Conservation (phyloP, 2,329 filamentous ascomycete species). For the Calonectria hawksworthii region DNA sequence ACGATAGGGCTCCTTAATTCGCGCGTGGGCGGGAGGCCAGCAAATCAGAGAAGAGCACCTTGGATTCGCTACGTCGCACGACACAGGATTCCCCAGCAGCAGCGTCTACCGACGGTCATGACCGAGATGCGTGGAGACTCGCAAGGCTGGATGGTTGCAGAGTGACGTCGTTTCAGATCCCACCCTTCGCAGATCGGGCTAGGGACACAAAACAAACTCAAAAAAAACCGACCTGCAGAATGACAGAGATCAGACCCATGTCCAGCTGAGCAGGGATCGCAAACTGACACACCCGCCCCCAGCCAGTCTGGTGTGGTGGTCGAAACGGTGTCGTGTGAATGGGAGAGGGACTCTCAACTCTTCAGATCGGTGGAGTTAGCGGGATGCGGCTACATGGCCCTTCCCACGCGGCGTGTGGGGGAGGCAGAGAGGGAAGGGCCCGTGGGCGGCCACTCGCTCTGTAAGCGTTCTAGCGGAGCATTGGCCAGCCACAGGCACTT, state of each 20-base stretch:
- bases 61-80: not conserved
- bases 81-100: not conserved
- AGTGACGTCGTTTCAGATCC: constrained; percentile 12
- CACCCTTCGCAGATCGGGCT: constrained; percentile 11
- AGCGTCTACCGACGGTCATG: constrained; percentile 16
- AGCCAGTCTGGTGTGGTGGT: not conserved
- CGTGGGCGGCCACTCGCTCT: not conserved
- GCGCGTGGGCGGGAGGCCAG: constrained; percentile 16
- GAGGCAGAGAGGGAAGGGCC: not conserved
- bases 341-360: not conserved
- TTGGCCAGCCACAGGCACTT: constrained; percentile 6
- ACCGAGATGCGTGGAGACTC: constrained; percentile 11
- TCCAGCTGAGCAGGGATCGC: constrained; percentile 31
- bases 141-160: not conserved
- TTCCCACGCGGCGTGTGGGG: constrained; percentile 24
- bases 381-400: constrained; percentile 12
- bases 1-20: not conserved
- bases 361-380: constrained; percentile 6
- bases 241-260: constrained; percentile 8
- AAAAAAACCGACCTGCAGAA: constrained; percentile 3
- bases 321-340: not conserved
- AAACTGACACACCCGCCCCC: constrained; percentile 10
- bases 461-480: not conserved
- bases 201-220: not conserved
- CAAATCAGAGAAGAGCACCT: not conserved